phyloP scores from a whole-genome alignment of 1,139 yeast genomes.

The Eremothecium sinecaudum region DNA sequence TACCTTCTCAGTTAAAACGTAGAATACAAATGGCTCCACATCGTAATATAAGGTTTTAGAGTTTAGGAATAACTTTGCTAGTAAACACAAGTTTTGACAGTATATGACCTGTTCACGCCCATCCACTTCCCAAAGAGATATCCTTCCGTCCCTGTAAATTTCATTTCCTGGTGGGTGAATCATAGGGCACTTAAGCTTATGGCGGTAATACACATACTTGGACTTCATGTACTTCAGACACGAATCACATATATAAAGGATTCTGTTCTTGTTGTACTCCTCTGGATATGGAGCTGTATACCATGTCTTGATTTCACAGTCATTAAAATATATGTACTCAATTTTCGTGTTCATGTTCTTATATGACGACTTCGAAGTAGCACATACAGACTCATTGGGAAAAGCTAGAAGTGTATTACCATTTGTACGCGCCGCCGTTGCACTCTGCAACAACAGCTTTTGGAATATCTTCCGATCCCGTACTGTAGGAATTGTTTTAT shows the following conservation, averaged over 20 bases:
- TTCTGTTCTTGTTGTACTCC: constrained; percentile 56
- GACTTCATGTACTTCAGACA: constrained; percentile 78
- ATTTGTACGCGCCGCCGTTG: constrained; percentile 20
- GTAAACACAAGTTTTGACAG: constrained; percentile 80
- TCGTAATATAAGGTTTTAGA: constrained; percentile 89
- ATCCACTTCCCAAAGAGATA: constrained; percentile 84
- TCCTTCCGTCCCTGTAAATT: constrained; percentile 61
- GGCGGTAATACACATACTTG: constrained; percentile 59
- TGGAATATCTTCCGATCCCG: constrained; percentile 23
- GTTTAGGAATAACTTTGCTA: constrained; percentile 81
- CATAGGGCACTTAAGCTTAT: constrained; percentile 57
- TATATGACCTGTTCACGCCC: constrained; percentile 75
- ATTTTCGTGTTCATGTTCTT: constrained; percentile 24
- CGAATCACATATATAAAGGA: constrained; percentile 70
- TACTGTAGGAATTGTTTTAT: constrained; percentile 18
- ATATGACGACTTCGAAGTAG: constrained; percentile 5
- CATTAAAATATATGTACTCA: constrained; percentile 55
- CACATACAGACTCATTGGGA: constrained; percentile 9
- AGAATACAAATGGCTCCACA: constrained; percentile 89
- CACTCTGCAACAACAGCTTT: constrained; percentile 14
- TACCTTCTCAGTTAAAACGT: constrained; percentile 68
- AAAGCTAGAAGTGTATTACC: constrained; percentile 20
- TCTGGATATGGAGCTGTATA: constrained; percentile 90
- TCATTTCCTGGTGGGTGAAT: constrained; percentile 86
- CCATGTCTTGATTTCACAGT: constrained; percentile 78